Conservation (phyloP, 2,329 filamentous ascomycete genomes). For the Trichoderma citrinoviride region DNA sequence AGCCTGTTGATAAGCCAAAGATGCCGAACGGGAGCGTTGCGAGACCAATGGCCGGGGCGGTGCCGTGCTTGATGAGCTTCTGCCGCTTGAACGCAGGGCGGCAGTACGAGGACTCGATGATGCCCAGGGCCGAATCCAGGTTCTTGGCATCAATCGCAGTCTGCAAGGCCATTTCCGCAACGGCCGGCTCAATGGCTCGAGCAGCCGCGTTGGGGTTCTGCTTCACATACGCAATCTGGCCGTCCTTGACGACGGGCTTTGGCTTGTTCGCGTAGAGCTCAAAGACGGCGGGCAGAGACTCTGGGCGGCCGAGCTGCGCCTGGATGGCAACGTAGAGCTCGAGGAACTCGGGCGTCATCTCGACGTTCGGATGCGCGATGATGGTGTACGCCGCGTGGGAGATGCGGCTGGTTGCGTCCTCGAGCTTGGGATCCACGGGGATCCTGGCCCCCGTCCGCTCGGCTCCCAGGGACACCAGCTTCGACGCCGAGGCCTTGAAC, state of each 20-base stretch:
- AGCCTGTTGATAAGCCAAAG: conserved; percentile 63
- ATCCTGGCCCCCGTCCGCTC: conserved; percentile 35
- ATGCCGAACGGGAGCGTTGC: conserved; percentile 64
- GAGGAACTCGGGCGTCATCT: conserved; percentile 73
- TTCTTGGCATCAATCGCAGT: conserved; percentile 77
- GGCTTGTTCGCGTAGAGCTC: conserved; percentile 82
- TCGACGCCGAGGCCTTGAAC: conserved; percentile 50
- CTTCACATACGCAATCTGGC: conserved; percentile 56
- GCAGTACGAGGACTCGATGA: conserved; percentile 68
- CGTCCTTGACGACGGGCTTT: conserved; percentile 59
- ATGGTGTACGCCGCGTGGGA: conserved; percentile 66
- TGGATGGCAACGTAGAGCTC: conserved; percentile 74
- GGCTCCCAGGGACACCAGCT: conserved; percentile 48
- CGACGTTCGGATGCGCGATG: conserved; percentile 70
- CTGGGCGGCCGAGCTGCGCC: conserved; percentile 66
- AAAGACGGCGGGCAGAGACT: conserved; percentile 77
- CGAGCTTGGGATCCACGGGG: conserved; percentile 37
- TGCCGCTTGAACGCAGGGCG: conserved; percentile 63
- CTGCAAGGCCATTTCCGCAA: conserved; percentile 72
- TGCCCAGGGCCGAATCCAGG: conserved; percentile 71
- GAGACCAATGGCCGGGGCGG: conserved; percentile 57
- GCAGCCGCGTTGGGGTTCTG: conserved; percentile 67
- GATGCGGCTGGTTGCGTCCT: conserved; percentile 50
- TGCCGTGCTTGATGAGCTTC: conserved; percentile 63
- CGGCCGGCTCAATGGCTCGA: conserved; percentile 67